phyloP scores from a whole-genome alignment of 345 rosid species.

The Xanthoceras sorbifolium region DNA sequence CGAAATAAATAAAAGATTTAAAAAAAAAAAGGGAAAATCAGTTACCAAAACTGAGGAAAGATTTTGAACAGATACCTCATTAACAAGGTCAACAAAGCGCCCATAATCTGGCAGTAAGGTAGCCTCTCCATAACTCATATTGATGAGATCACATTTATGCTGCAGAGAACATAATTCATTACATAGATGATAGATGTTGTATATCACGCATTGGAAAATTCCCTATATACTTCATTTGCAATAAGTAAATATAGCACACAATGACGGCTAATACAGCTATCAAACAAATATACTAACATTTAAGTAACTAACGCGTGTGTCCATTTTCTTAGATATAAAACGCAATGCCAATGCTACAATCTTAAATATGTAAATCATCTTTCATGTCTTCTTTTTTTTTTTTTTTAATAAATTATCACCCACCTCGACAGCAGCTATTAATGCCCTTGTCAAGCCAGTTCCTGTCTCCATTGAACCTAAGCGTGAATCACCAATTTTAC shows the following conservation, averaged over 20 bases:
- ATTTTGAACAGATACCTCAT: constrained; percentile 61
- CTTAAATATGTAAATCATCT: constrained; percentile 11
- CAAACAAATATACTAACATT: background rate
- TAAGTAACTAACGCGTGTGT: background rate
- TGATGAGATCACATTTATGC: constrained; percentile 98
- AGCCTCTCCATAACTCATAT: constrained; percentile 97
- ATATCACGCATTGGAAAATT: background rate
- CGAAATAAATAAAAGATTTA: too few species aligned
- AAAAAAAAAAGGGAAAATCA: background rate
- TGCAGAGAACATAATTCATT: constrained; percentile 35
- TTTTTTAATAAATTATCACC: constrained; percentile 17
- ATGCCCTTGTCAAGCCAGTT: constrained; percentile 87
- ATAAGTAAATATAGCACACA: background rate
- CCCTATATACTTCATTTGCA: background rate
- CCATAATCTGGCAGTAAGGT: constrained; percentile 91
- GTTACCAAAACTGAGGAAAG: constrained; percentile 16
- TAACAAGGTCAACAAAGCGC: constrained; percentile 92
- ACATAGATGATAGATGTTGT: constrained; percentile 1
- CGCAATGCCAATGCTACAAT: background rate
- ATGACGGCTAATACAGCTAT: background rate
- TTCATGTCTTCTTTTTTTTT: background rate
- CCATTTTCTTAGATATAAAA: constrained; percentile 4
- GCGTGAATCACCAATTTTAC: constrained; percentile 97
- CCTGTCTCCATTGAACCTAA: constrained; percentile 98
- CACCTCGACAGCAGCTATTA: constrained; percentile 94